Evolutionary conservation across 768 basidiomycete species (phyloP), one percentile per base, ranked within the genome.

Genomic region (Psilocybe azurescens): DNA sequence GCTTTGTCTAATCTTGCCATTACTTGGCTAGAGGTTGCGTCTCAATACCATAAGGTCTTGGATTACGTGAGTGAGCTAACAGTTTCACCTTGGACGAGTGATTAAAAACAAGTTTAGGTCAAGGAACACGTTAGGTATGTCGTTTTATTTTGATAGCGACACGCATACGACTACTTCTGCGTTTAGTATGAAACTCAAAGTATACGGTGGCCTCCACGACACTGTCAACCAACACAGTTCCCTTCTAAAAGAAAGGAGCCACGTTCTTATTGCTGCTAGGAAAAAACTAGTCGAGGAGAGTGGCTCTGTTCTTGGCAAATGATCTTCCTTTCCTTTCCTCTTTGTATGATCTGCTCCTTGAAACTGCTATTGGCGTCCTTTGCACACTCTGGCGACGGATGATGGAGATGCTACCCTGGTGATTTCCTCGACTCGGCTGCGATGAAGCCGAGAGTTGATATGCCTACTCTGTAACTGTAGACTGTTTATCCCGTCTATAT

Each of bases 121-220:
- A 86, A 86, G 67, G 74, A 78, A 18, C 79, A 84, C 58, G 81
- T 87, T 78, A 73, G 60, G 69, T 71, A 64, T 41, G 68, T 71
- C 10, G 14, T 38, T 28, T 29, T n/a, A 14, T 16, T 5, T 44
- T 14, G 38, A 36, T 36, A 36, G 33, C n/a, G 24, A 47, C 14
- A 1, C 36, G 38, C 38, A 39, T 52, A 9, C 47, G 36, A 28
- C 63, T 11, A 44, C 51, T 39, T 48, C 14, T 50, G 10, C 4
- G 56, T 11, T 51, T 47, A 74, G 86, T 5, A 60, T 76, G 1
- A 87, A 87, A 62, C 71, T 86, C 62, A 74, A 78, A 38, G 69
- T 85, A 13, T 86, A 83, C 62, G 76, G 79, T 0, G 70, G 69
- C 5, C 73, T 86, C 46, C 79, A 84, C 53, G 67, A 69, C 3